Evolutionary conservation across 1,284 basidiomycete species (phyloP).

Genomic region (Phellinidium pouzarii): DNA sequence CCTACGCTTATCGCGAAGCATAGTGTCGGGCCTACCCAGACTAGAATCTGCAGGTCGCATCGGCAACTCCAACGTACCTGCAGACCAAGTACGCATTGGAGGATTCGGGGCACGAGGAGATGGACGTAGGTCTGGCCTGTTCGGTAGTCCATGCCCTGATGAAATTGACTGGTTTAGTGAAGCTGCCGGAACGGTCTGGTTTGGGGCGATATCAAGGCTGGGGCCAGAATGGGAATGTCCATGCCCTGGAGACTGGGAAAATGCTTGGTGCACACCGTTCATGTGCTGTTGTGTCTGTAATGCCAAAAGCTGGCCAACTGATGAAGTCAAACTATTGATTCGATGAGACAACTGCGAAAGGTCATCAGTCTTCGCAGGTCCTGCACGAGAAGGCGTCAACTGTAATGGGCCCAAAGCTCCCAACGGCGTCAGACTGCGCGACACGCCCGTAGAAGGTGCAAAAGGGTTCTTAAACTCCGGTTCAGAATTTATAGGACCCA

Average conservation of each 20-base stretch:
- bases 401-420: constrained; percentile 50
- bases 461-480: constrained; percentile 79
- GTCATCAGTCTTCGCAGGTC: constrained; percentile 45
- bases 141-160: constrained; percentile 52
- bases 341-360: constrained; percentile 74
- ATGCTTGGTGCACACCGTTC: constrained; percentile 35
- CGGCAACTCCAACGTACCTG: constrained; percentile 67
- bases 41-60: constrained; percentile 43
- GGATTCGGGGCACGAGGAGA: constrained; percentile 55
- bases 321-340: constrained; percentile 74
- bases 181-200: constrained; percentile 37
- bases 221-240: constrained; percentile 25
- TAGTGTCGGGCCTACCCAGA: constrained; percentile 24
- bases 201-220: constrained; percentile 31
- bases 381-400: constrained; percentile 61
- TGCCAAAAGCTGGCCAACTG: constrained; percentile 79
- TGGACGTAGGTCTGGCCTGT: constrained; percentile 50
- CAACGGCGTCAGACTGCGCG: constrained; percentile 29
- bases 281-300: constrained; percentile 67
- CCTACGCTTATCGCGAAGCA: constrained; percentile 61
- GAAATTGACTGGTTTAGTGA: constrained; percentile 34
- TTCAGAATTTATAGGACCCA: constrained; percentile 35
- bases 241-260: constrained; percentile 32
- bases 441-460: constrained; percentile 33
- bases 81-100: constrained; percentile 76